Evolutionary conservation across 1,139 yeast species (phyloP).

Genomic region (Pichia sp.): DNA sequence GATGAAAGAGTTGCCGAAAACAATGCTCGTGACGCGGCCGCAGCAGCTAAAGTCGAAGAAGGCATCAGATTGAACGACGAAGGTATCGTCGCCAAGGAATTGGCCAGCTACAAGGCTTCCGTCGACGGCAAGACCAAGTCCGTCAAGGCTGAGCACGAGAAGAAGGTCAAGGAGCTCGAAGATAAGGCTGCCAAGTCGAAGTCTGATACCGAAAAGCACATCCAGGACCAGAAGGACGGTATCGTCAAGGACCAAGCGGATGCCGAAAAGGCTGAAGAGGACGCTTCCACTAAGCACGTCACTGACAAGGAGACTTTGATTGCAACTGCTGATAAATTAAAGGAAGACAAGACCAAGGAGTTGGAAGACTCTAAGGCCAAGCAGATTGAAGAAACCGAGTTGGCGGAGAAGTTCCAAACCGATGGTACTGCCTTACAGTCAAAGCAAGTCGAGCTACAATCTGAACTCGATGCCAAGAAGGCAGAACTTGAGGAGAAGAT

Average conservation of each 20-base stretch:
- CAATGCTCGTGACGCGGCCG: constrained; percentile 36
- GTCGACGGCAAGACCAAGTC: constrained; percentile 42
- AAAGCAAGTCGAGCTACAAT: constrained; percentile 47
- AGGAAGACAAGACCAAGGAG: constrained; percentile 47
- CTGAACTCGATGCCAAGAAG: constrained; percentile 40
- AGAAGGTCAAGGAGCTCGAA: constrained; percentile 36
- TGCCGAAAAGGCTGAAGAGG: constrained; percentile 44
- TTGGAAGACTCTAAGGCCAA: constrained; percentile 45
- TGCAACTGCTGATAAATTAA: constrained; percentile 46
- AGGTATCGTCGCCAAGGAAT: constrained; percentile 40
- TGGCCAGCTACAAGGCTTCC: constrained; percentile 41
- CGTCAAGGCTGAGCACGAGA: constrained; percentile 41
- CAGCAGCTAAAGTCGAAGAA: constrained; percentile 40
- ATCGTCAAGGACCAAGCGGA: constrained; percentile 46
- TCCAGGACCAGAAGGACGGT: constrained; percentile 39
- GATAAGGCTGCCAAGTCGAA: constrained; percentile 32
- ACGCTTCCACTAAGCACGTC: constrained; percentile 46
- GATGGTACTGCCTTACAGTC: constrained; percentile 40
- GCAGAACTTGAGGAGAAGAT: constrained; percentile 33
- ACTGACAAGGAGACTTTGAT: constrained; percentile 43
- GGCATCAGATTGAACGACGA: constrained; percentile 43
- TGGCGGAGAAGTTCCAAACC: constrained; percentile 43
- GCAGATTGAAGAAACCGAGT: constrained; percentile 46
- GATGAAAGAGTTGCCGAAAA: constrained; percentile 49
- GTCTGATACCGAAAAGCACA: constrained; percentile 38